Percentiles rank a stretch among this genome's conserved stretches.
Evolutionary conservation across 768 basidiomycete genomes (phyloP).

Genomic region (Crassisporium funariophilum): DNA sequence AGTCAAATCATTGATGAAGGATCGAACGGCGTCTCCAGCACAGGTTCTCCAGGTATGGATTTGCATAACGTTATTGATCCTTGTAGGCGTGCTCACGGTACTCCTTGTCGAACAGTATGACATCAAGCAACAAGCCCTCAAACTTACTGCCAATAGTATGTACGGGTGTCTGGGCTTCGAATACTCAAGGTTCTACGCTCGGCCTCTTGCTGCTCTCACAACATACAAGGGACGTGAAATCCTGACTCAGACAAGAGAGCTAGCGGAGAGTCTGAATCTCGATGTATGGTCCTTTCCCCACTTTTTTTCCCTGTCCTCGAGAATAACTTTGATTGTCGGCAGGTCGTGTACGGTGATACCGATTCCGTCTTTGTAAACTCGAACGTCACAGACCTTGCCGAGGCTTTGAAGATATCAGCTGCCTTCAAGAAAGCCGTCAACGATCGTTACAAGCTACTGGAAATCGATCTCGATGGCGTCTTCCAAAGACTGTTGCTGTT

Average conservation of each 20-base stretch:
- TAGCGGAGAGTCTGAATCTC: constrained; percentile 87
- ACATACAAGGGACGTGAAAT: constrained; percentile 99
- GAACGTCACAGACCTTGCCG: constrained; percentile 82
- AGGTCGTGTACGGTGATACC: constrained; percentile 99
- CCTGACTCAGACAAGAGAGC: constrained; percentile 86
- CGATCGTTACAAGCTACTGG: constrained; percentile 91
- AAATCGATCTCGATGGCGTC: constrained; percentile 94
- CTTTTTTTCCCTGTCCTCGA: background rate
- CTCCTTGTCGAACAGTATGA: constrained; percentile 64
- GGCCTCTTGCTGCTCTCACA: constrained; percentile 94
- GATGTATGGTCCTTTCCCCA: constrained; percentile 62
- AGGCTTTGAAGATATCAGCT: constrained; percentile 89
- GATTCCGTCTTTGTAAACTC: constrained; percentile 99
- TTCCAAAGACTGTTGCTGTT: constrained; percentile 91
- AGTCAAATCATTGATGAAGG: constrained; percentile 96
- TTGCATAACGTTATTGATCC: background rate
- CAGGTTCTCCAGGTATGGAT: constrained; percentile 78
- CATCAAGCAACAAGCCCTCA: constrained; percentile 95
- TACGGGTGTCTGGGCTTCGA: constrained; percentile 99
- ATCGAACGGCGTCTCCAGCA: constrained; percentile 66
- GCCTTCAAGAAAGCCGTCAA: constrained; percentile 97
- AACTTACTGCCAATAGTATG: constrained; percentile 99
- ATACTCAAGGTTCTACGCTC: constrained; percentile 94
- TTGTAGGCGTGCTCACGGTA: background rate
- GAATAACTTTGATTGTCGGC: background rate